A percentile compares a stretch with the other conserved stretches of the same genome.
Evolutionary conservation across 768 basidiomycete species (phyloP).

Genomic region (Suillus variegatus): DNA sequence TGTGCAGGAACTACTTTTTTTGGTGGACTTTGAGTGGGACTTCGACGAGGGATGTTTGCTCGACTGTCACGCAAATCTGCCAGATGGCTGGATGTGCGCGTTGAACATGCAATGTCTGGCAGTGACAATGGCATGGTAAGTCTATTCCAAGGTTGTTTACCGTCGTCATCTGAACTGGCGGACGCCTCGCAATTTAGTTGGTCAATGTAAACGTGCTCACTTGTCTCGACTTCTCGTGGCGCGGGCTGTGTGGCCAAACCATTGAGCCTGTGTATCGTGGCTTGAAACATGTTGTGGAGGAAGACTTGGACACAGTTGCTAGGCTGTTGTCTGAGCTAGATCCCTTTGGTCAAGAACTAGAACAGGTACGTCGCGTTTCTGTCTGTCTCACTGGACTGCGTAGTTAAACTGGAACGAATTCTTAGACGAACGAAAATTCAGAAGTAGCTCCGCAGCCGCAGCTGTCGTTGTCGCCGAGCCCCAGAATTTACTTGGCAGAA

Average conservation of each 20-base stretch:
- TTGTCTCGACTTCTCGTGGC: constrained; percentile 24
- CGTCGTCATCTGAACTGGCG: not conserved
- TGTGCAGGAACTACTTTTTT: not conserved
- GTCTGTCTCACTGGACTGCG: not conserved
- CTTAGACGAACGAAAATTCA: not conserved
- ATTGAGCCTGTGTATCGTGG: constrained; percentile 36
- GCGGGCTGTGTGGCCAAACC: constrained; percentile 30
- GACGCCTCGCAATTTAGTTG: constrained; percentile 7
- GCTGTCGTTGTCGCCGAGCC: not conserved
- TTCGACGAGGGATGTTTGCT: constrained; percentile 13
- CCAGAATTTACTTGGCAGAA: not conserved
- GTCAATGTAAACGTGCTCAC: constrained; percentile 17
- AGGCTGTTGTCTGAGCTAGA: constrained; percentile 45
- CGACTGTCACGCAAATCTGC: constrained; percentile 13
- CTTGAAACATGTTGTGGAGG: constrained; percentile 35
- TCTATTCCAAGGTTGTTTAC: not conserved
- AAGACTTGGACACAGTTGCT: constrained; percentile 45
- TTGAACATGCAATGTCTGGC: constrained; percentile 11
- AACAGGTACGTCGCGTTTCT: constrained; percentile 16
- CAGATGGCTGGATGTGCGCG: constrained; percentile 14
- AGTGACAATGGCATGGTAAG: constrained; percentile 16
- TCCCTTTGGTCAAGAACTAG: constrained; percentile 16
- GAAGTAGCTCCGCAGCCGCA: constrained; percentile 1
- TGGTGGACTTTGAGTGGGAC: not conserved
- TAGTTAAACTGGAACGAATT: not conserved